Evolutionary conservation across 768 basidiomycete genomes (phyloP).

Genomic region (Lyophyllum decastes): DNA sequence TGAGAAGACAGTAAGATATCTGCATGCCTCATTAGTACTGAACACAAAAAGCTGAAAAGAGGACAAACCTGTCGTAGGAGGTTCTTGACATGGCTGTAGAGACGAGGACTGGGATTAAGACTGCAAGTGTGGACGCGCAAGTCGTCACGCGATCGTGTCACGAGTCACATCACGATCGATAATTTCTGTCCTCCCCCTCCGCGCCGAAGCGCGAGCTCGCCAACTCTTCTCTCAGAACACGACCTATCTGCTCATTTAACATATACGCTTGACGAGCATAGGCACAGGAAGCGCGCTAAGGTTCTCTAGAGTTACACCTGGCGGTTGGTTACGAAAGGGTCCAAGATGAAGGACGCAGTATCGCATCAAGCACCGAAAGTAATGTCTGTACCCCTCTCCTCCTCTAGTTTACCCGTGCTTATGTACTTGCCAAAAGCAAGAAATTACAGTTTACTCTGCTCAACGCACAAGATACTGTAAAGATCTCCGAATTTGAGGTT

Average conservation of each 20-base stretch:
- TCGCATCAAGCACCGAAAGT: slow-evolving; percentile 56
- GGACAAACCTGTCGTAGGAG: slow-evolving; percentile 81
- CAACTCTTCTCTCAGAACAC: not conserved
- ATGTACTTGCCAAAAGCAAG: slow-evolving; percentile 58
- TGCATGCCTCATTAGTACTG: slow-evolving; percentile 22
- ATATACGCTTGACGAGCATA: not conserved
- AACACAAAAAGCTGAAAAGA: not conserved
- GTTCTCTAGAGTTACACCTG: too few species aligned
- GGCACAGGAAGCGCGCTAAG: too few species aligned
- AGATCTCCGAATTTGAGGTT: slow-evolving; percentile 94
- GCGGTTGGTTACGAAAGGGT: not conserved
- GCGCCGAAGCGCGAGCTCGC: not conserved
- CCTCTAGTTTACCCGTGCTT: not conserved
- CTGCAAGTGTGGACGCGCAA: slow-evolving; percentile 51
- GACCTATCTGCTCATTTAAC: not conserved
- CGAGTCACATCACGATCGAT: slow-evolving; percentile 28
- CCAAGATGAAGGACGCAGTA: slow-evolving; percentile 77
- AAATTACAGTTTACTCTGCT: slow-evolving; percentile 94
- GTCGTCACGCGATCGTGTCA: slow-evolving; percentile 46
- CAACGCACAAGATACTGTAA: slow-evolving; percentile 93
- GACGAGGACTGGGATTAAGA: slow-evolving; percentile 22
- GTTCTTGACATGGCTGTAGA: slow-evolving; percentile 80
- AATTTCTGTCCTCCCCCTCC: slow-evolving; percentile 14
- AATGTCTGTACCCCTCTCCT: slow-evolving; percentile 6
- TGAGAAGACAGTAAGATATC: slow-evolving; percentile 96